Percentiles rank a stretch among this genome's conserved stretches.
phyloP scores from a whole-genome alignment of 371 early-diverging fungal species.

The Rhizopus delemar region DNA sequence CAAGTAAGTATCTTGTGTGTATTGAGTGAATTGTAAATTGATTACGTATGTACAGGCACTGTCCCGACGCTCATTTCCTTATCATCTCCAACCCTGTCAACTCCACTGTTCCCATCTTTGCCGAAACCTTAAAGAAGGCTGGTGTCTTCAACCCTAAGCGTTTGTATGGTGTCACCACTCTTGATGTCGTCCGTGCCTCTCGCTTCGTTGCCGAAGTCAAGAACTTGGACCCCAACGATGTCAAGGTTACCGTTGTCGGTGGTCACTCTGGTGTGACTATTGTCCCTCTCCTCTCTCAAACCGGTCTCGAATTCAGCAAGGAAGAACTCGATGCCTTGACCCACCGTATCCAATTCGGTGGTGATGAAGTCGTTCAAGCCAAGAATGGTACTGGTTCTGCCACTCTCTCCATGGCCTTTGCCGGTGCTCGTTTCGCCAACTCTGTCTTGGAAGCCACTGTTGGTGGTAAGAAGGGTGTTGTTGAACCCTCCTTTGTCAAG shows the following conservation, averaged over 20 bases:
- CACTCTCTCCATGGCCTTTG: constrained; percentile 98
- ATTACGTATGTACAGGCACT: constrained; percentile 56
- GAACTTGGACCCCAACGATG: constrained; percentile 71
- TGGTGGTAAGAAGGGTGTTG: constrained; percentile 82
- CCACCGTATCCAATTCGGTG: constrained; percentile 98
- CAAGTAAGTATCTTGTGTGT: constrained; percentile 43
- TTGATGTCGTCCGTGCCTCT: constrained; percentile 97
- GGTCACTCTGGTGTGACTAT: constrained; percentile 99
- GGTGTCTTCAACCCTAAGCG: constrained; percentile 93
- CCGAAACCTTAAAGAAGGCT: constrained; percentile 94
- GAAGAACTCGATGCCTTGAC: constrained; percentile 92
- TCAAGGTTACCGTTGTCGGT: constrained; percentile 92
- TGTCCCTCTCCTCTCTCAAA: constrained; percentile 92
- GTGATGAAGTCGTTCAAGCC: constrained; percentile 99
- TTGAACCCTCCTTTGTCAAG: constrained; percentile 94
- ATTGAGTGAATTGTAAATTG: background rate
- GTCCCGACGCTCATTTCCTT: constrained; percentile 94
- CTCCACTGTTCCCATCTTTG: constrained; percentile 98
- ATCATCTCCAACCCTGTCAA: constrained; percentile 99
- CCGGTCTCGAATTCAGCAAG: constrained; percentile 80
- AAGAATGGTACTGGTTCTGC: constrained; percentile 98
- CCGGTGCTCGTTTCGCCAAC: constrained; percentile 95
- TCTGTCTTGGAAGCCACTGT: constrained; percentile 88
- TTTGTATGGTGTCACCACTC: constrained; percentile 97
- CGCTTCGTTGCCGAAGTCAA: constrained; percentile 91